Evolutionary conservation across 2,329 filamentous ascomycete genomes (phyloP).

Genomic region (Capronia coronata): DNA sequence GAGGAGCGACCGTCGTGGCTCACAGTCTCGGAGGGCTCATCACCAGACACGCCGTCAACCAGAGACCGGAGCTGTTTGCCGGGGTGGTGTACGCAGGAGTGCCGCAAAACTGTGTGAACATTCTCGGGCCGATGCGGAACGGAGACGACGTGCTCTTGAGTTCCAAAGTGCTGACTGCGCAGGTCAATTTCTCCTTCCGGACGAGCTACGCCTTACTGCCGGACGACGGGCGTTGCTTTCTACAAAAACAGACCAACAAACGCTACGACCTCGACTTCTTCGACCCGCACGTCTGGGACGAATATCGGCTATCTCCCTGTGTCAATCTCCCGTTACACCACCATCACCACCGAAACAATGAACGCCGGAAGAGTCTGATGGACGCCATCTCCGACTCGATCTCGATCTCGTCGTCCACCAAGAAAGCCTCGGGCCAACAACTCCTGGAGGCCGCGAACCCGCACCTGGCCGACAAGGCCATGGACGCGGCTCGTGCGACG

Average conservation of each 20-base stretch:
- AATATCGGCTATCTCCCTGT: constrained; percentile 71
- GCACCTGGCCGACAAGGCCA: constrained; percentile 32
- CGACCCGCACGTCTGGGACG: constrained; percentile 69
- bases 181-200: constrained; percentile 86
- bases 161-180: constrained; percentile 80
- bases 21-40: constrained; percentile 84
- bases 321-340: constrained; percentile 60
- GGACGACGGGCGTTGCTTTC: constrained; percentile 78
- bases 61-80: constrained; percentile 74
- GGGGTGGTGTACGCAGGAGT: constrained; percentile 81
- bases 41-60: constrained; percentile 79
- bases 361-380: constrained; percentile 38
- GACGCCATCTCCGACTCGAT: constrained; percentile 45
- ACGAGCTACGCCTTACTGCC: constrained; percentile 81
- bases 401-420: constrained; percentile 31
- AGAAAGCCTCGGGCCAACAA: neutral
- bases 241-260: constrained; percentile 73
- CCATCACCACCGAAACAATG: constrained; percentile 23
- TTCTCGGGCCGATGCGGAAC: constrained; percentile 79
- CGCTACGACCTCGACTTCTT: constrained; percentile 81
- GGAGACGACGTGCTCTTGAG: constrained; percentile 89
- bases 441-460: neutral
- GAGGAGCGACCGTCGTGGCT: constrained; percentile 73
- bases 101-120: constrained; percentile 82
- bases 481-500: constrained; percentile 22